phyloP scores from a whole-genome alignment of 192 early-diverging fungal species.

The Linnemannia elongata region DNA sequence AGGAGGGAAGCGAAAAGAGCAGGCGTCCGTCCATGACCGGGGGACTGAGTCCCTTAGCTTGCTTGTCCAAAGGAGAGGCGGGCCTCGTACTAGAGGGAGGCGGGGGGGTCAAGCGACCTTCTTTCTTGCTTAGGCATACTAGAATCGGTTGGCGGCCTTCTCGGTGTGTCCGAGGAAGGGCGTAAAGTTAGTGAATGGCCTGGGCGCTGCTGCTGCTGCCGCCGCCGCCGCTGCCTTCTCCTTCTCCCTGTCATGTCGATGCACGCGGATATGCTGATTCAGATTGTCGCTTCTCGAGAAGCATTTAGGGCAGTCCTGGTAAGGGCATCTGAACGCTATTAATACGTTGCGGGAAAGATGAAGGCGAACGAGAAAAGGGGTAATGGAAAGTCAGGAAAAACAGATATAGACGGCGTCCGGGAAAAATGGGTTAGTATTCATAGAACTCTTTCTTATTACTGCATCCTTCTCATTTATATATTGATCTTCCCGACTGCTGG shows the following conservation, averaged over 20 bases:
- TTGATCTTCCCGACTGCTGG: too few species aligned
- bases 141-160: neutral
- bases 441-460: neutral
- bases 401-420: neutral
- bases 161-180: conserved; percentile 8
- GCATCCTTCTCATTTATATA: neutral
- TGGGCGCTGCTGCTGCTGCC: conserved; percentile 4
- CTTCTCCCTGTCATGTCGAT: conserved; percentile 56
- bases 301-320: conserved; percentile 61
- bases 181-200: conserved; percentile 31
- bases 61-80: too few species aligned
- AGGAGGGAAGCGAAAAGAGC: too few species aligned
- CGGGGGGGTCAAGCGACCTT: too few species aligned
- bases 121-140: neutral
- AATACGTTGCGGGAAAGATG: neutral
- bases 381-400: neutral
- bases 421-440: neutral
- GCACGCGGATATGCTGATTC: conserved; percentile 68
- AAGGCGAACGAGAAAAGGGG: neutral
- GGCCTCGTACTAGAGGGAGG: too few species aligned
- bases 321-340: conserved; percentile 64
- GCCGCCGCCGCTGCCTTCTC: neutral
- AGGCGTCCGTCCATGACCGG: too few species aligned
- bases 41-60: too few species aligned
- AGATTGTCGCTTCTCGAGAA: conserved; percentile 71